Base-by-base conservation (phyloP, 768 basidiomycete species). In the Crepidotus variabilis region DNA sequence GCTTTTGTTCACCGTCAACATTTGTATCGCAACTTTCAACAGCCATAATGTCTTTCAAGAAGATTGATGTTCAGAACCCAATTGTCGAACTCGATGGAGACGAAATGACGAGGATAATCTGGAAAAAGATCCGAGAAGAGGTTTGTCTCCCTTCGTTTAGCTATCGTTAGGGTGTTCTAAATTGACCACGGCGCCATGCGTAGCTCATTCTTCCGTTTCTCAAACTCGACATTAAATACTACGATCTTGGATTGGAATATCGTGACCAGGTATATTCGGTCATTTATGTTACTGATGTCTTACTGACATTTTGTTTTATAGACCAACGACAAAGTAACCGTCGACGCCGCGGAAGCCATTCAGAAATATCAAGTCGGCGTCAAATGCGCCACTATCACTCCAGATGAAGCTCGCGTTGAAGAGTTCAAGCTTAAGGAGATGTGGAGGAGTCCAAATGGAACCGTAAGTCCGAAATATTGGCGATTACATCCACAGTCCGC, bases 101-200 rank as follows among this genome's bases (percentile, higher is more conserved):
- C 73, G 96, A 99, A 76, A 98, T 98, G 96, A 99, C 96, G 33
- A 81, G 96, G 63, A 97, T 99, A 67, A 99, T 98, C 70, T 98
- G 92, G 94, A 94, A 94, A 84, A 94, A 94, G 80, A 94, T 95
- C 67, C 80, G 92, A 56, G 90, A 97, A 66, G 93, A 97, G 84
- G 94, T 73, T 16, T 22, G 33, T 49, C 23, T 43, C 50, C 49
- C 39, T 52, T 47, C 54, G 14, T 18, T 32, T 33, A 21, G n/a
- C 36, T 46, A 39, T 34, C 43, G 23, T 55, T 32, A 8, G 28
- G 8, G 28, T 28, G 4, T 4, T 8, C 8, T 8, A 8, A 3
- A 8, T 28, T 28, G 28, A 28, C 28, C 28, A 28, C 28, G 3
- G 28, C 28, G 28, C 8, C 8, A 28, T 28, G 8, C 8, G n/a